phyloP scores from a whole-genome alignment of 2,329 filamentous ascomycete genomes.

The Thelonectria blattea region DNA sequence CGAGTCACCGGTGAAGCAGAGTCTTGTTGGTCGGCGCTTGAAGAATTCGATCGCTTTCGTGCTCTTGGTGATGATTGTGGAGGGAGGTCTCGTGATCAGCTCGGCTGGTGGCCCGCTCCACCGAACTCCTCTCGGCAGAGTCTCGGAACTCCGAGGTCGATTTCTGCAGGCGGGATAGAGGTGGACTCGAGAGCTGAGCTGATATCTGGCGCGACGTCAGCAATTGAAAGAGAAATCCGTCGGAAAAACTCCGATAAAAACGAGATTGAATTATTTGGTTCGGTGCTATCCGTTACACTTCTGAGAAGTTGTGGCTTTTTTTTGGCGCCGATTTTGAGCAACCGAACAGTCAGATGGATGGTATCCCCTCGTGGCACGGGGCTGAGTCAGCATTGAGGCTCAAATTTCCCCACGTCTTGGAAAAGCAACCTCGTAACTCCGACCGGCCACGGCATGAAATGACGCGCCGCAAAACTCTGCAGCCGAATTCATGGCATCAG shows the following conservation, averaged over 20 bases:
- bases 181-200: not conserved
- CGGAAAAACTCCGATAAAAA: not conserved
- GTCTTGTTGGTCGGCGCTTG: not conserved
- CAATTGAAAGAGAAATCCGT: not conserved
- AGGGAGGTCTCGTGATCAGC: not conserved
- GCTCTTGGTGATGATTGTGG: not conserved
- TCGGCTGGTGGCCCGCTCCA: not conserved
- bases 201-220: not conserved
- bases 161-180: not conserved
- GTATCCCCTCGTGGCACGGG: too few species aligned
- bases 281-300: not conserved
- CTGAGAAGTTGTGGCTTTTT: not conserved
- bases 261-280: not conserved
- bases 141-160: constrained; percentile 10
- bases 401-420: not conserved
- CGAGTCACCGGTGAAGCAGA: not conserved
- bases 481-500: constrained; percentile 46
- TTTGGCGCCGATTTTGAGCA: constrained; percentile 5
- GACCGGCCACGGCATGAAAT: constrained; percentile 37
- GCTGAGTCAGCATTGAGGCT: constrained; percentile 7
- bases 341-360: not conserved
- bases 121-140: not conserved
- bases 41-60: not conserved
- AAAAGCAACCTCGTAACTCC: constrained; percentile 40
- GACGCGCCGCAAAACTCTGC: constrained; percentile 35